phyloP scores from a whole-genome alignment of 768 basidiomycete genomes.

The Boletus insuetus region DNA sequence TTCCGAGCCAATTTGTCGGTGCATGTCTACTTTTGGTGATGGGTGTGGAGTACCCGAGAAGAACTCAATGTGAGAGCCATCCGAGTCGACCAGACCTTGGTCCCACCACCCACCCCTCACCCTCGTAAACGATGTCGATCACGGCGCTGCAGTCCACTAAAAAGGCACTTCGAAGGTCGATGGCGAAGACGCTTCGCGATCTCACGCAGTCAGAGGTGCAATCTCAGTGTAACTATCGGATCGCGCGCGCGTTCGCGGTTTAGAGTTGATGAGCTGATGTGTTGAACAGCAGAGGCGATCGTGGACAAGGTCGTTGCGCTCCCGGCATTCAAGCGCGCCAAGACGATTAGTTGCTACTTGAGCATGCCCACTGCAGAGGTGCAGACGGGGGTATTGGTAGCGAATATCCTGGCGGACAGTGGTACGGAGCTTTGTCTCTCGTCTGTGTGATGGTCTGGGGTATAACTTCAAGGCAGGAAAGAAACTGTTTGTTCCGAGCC shows the following conservation, averaged over 20 bases:
- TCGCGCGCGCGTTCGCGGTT: background rate
- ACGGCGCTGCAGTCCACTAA: constrained; percentile 34
- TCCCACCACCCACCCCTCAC: background rate
- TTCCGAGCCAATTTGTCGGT: constrained; percentile 15
- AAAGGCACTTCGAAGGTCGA: constrained; percentile 56
- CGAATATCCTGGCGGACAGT: constrained; percentile 46
- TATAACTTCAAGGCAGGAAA: constrained; percentile 46
- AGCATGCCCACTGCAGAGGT: constrained; percentile 77
- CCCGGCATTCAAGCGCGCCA: constrained; percentile 48
- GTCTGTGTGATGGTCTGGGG: background rate
- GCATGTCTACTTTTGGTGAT: background rate
- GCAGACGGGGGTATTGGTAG: constrained; percentile 52
- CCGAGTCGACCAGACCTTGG: background rate
- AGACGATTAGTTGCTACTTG: constrained; percentile 68
- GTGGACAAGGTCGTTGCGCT: constrained; percentile 46
- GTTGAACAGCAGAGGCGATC: constrained; percentile 34
- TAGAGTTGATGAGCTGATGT: background rate
- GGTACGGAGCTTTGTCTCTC: constrained; percentile 38
- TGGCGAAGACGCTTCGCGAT: constrained; percentile 43
- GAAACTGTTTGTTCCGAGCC: constrained; percentile 66
- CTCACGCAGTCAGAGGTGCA: constrained; percentile 46
- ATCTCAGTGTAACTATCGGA: constrained; percentile 51
- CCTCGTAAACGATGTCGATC: constrained; percentile 23
- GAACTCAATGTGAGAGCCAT: background rate
- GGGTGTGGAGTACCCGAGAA: background rate